Conservation (phyloP, 768 basidiomycete species). For the Cubamyces lactineus region DNA sequence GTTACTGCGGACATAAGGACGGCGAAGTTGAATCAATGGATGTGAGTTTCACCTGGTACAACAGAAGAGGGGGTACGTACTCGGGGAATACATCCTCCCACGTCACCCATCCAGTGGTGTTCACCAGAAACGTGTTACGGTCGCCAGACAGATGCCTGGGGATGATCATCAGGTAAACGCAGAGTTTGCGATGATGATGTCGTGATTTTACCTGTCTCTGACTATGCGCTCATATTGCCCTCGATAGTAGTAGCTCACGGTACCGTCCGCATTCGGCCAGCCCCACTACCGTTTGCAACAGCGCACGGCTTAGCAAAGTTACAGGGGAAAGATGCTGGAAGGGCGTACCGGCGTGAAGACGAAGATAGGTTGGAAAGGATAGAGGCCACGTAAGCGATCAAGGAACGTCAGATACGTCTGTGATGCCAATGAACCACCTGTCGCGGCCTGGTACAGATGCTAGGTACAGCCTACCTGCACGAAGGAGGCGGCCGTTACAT, state of each 20-base stretch:
- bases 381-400: slow-evolving; percentile 45
- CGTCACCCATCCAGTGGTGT: slow-evolving; percentile 60
- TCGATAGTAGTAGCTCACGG: slow-evolving; percentile 47
- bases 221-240: slow-evolving; percentile 53
- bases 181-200: too few species aligned
- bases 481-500: slow-evolving; percentile 47
- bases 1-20: slow-evolving; percentile 39
- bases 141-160: slow-evolving; percentile 42
- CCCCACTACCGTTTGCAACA: slow-evolving; percentile 46
- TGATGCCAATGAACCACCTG: not conserved
- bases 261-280: slow-evolving; percentile 56
- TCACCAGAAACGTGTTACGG: slow-evolving; percentile 52
- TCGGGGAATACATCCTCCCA: slow-evolving; percentile 54
- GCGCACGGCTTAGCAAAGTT: too few species aligned
- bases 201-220: slow-evolving; percentile 36
- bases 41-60: too few species aligned
- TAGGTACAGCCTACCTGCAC: slow-evolving; percentile 39
- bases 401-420: slow-evolving; percentile 52
- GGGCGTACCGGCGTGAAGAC: slow-evolving; percentile 53
- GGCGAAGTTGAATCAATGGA: not conserved
- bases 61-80: slow-evolving; percentile 24
- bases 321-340: not conserved
- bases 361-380: slow-evolving; percentile 51
- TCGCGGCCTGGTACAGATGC: not conserved
- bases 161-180: not conserved